Base-by-base conservation (phyloP, 768 basidiomycete genomes). In the Asterophora lycoperdoides region DNA sequence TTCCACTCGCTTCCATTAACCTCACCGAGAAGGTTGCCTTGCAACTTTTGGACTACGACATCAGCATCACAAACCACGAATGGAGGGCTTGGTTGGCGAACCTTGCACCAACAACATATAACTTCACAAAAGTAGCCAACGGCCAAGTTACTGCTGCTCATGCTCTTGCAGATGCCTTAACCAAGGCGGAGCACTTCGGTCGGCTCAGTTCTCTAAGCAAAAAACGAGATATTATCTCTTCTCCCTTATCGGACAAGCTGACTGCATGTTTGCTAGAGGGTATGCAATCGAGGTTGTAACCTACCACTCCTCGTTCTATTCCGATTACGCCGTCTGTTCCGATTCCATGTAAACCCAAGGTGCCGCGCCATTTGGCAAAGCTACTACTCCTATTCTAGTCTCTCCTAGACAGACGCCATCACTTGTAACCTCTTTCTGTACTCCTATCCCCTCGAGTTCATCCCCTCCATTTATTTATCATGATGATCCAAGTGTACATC, bases 61-160 rank as follows among this genome's bases (percentile, higher is more conserved):
- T 59, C 29, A 33, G 36, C n/a, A 52, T 59, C 6, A 49, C 52
- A 6, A 43, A 46, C 14, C 9, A 19, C 15, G 55, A 59, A 32
- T 59, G 57, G 57, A 41, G 20, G 9, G 40, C 42, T 8, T 56
- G 55, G 55, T 51, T 59, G 44, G 23, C 43, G 18, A 26, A 10
- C 8, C 52, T 56, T 9, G 33, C 36, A 41, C 15, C 15, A 33
- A 49, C 50, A 4, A 44, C 55, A 14, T 46, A 20, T 13, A 41
- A 39, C 11, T 58, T 43, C 19, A 13, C 20, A 14, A 39, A 49
- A 14, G 29, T 4, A 14, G 41, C 13, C 15, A 28, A 5, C 3
- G 41, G 29, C 10, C 34, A 46, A 8, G 30, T 51, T 6, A 38
- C 46, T 10, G 52, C 52, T 0, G 17, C 36, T 7, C 35, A 26